Conservation (phyloP, 148 eudicot species). For the Persicaria maculosa region DNA sequence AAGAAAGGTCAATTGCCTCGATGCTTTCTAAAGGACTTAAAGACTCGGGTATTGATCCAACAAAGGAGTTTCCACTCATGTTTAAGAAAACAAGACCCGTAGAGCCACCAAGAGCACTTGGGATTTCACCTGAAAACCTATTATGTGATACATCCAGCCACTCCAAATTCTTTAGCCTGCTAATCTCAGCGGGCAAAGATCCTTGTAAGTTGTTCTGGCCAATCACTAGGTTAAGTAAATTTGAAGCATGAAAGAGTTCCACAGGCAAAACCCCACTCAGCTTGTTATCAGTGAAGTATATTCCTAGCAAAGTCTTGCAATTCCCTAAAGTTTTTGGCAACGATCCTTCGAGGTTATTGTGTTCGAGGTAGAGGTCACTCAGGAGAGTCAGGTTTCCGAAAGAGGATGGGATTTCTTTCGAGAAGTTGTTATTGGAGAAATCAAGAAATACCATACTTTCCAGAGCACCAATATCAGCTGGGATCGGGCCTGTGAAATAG, state of each 20-base stretch:
- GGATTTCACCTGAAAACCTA: too few relatives aligned
- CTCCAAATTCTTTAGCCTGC: too few relatives aligned
- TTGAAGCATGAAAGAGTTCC: conserved; percentile 19
- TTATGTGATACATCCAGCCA: too few relatives aligned
- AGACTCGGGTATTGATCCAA: conserved; percentile 23
- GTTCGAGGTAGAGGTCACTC: background rate
- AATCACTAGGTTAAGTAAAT: background rate
- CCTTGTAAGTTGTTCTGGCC: conserved; percentile 24
- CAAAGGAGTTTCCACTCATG: conserved; percentile 24
- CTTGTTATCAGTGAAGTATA: conserved; percentile 22
- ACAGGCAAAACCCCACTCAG: conserved; percentile 26
- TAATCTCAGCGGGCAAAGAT: too few relatives aligned
- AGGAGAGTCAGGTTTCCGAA: conserved; percentile 29
- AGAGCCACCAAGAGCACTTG: background rate
- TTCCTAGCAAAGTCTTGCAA: conserved; percentile 16
- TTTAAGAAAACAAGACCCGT: conserved; percentile 9
- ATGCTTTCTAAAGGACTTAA: conserved; percentile 20
- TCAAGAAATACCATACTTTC: background rate
- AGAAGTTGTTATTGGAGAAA: conserved; percentile 16
- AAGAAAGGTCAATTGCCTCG: conserved; percentile 25
- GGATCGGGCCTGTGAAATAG: conserved; percentile 21
- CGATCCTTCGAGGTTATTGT: conserved; percentile 20
- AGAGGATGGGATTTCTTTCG: conserved; percentile 26
- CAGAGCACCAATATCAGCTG: conserved; percentile 19
- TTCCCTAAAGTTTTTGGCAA: conserved; percentile 31